phyloP scores from a whole-genome alignment of 2,329 filamentous ascomycete genomes.

The Shiraia sp. region DNA sequence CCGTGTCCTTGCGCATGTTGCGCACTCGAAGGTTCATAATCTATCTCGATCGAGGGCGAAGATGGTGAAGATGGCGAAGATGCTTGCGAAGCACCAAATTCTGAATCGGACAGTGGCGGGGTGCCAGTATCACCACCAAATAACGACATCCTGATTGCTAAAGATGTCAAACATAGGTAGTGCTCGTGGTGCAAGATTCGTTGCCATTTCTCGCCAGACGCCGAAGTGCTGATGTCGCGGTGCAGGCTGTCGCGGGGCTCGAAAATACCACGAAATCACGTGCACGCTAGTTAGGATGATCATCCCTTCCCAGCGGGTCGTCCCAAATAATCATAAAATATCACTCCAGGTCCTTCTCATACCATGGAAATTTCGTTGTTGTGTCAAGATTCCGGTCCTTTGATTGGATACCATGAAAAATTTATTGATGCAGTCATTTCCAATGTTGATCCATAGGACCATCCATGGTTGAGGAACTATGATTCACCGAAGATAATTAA shows the following conservation, averaged over 20 bases:
- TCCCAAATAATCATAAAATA: too few species aligned
- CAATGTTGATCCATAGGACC: too few species aligned
- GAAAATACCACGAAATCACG: slow-evolving; percentile 17
- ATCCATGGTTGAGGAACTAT: too few species aligned
- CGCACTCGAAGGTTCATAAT: slow-evolving; percentile 13
- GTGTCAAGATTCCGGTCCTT: too few species aligned
- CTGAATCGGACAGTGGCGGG: slow-evolving; percentile 15
- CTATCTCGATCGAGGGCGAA: slow-evolving; percentile 8
- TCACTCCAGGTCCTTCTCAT: too few species aligned
- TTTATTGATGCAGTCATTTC: too few species aligned
- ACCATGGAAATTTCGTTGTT: too few species aligned
- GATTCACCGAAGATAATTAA: too few species aligned
- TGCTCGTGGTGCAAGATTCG: slow-evolving; percentile 1
- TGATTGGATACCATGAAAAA: too few species aligned
- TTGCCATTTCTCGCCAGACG: slow-evolving; percentile 7
- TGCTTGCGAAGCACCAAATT: slow-evolving; percentile 9
- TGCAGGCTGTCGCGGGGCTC: slow-evolving; percentile 12
- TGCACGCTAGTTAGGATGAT: slow-evolving; percentile 4
- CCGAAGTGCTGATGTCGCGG: slow-evolving; percentile 3
- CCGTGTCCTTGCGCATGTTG: slow-evolving; percentile 4
- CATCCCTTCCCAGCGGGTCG: too few species aligned
- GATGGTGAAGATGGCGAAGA: slow-evolving; percentile 7
- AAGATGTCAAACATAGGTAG: slow-evolving; percentile 18
- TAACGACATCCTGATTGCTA: slow-evolving; percentile 41
- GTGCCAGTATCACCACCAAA: slow-evolving; percentile 38